phyloP scores from a whole-genome alignment of 345 rosid species.

The Aurinia saxatilis region DNA sequence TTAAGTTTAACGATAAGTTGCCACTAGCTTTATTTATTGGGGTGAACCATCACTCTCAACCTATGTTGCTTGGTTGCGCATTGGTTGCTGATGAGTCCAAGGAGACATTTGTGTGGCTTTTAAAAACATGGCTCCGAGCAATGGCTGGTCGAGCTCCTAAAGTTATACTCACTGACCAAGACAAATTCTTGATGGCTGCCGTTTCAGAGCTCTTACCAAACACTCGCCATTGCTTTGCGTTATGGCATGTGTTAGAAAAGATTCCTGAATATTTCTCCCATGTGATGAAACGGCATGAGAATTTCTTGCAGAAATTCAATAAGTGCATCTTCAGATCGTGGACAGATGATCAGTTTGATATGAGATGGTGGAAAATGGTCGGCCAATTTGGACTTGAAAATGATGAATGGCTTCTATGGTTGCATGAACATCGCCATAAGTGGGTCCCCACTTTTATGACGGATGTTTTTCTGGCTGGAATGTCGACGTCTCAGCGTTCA shows the following conservation, averaged over 20 bases:
- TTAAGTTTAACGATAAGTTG: slow-evolving; percentile 40
- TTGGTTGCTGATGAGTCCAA: slow-evolving; percentile 40
- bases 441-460: slow-evolving; percentile 56
- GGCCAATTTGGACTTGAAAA: slow-evolving; percentile 47
- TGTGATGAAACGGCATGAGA: slow-evolving; percentile 39
- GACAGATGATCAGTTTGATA: slow-evolving; percentile 44
- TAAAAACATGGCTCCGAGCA: slow-evolving; percentile 44
- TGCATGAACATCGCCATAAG: slow-evolving; percentile 48
- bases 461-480: slow-evolving; percentile 47
- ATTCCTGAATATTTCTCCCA: slow-evolving; percentile 35
- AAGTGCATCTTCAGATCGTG: slow-evolving; percentile 64
- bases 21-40: slow-evolving; percentile 41
- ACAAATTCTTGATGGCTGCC: slow-evolving; percentile 30
- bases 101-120: slow-evolving; percentile 35
- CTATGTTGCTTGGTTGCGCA: slow-evolving; percentile 42
- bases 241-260: slow-evolving; percentile 44
- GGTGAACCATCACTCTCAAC: slow-evolving; percentile 40
- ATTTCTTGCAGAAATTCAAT: slow-evolving; percentile 48
- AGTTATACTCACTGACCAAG: slow-evolving; percentile 42
- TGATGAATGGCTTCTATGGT: slow-evolving; percentile 45
- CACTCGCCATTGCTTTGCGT: slow-evolving; percentile 36
- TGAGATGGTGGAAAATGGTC: slow-evolving; percentile 65
- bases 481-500: slow-evolving; percentile 50
- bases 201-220: slow-evolving; percentile 37
- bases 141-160: slow-evolving; percentile 40